These are phyloP conservation scores for Heliamphora pulchella DNA, from an alignment of 179 eudicot genomes.

Conservation along the genomic window DNA sequence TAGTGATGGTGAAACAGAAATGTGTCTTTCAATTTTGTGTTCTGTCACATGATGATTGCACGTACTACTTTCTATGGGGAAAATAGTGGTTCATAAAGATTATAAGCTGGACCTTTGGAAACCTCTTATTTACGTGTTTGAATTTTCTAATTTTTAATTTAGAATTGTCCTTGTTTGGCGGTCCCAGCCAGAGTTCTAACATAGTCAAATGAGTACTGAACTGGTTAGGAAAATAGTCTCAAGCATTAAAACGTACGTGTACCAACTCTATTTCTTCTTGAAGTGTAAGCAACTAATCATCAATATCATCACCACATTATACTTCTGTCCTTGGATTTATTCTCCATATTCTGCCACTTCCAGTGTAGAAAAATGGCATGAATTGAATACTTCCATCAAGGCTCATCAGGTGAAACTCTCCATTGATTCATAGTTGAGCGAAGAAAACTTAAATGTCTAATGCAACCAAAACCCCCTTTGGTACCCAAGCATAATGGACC, in stretches of 20 bases:
- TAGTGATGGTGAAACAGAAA: slow-evolving; percentile 22
- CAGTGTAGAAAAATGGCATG: background rate
- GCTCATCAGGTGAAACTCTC: too few species aligned
- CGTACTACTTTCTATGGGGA: background rate
- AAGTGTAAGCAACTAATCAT: background rate
- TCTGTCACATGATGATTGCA: background rate
- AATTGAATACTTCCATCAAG: too few species aligned
- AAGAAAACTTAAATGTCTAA: too few species aligned
- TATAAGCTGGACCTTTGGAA: background rate
- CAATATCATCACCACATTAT: background rate
- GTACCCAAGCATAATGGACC: too few species aligned
- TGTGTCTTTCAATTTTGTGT: background rate
- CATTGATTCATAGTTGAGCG: too few species aligned
- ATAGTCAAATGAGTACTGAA: background rate
- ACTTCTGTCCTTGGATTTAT: background rate
- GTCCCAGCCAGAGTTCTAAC: background rate
- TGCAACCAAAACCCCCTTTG: too few species aligned
- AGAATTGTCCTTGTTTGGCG: background rate
- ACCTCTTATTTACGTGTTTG: background rate
- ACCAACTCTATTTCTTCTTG: background rate
- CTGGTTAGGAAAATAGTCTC: background rate
- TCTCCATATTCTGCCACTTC: background rate
- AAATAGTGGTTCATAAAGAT: background rate
- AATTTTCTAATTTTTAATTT: background rate
- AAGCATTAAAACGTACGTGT: background rate